Evolutionary conservation across 805 yeast species (phyloP), one percentile per base, ranked within the genome.

Genomic region (Barnettozyma populi): DNA sequence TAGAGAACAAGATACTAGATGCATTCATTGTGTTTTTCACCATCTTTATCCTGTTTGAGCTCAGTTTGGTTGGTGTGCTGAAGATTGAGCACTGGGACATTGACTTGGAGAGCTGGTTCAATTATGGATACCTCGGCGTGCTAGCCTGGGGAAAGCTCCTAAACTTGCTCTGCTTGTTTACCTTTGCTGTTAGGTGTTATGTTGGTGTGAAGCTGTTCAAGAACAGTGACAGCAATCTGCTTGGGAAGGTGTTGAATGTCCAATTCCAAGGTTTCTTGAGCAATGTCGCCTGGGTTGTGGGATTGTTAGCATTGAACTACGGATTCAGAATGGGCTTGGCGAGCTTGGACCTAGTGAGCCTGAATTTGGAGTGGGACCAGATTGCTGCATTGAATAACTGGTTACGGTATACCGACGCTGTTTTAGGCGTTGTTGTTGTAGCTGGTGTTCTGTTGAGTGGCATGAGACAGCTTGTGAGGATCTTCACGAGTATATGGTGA

Each of bases 191-290:
- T n/a, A 39, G 48, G 18, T 45, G 48, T 18, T 45, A 45, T 23
- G 36, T 45, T 7, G 48, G 48, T 16, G n/a, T 45, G 13, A 32
- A 24, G 31, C 8, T 45, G 9, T 32, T 42, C 25, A 21, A 20
- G 7, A 34, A 7, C n/a, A 18, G 35, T 11, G 39, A 32, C 2
- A 18, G n/a, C 9, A 21, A 21, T 5, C 39, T 45, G 7, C 29
- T 45, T 3, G 29, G 27, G 10, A 45, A 45, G 20, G 23, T 45
- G 14, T 14, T 45, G 36, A 45, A 45, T 23, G 25, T 45, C 10
- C 48, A 45, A 13, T 45, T 45, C 29, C 20, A 18, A n/a, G 48
- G 48, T 5, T 45, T 38, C 27, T 16, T 39, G 13, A 37, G 44
- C 8, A 23, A 7, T 32, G 29, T 39, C 34, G 32, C 36, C 11